A percentile compares a stretch with the other conserved stretches of the same genome.
Evolutionary conservation across 2,329 filamentous ascomycete species (phyloP).

Genomic region (Malbranchea zuffiana): DNA sequence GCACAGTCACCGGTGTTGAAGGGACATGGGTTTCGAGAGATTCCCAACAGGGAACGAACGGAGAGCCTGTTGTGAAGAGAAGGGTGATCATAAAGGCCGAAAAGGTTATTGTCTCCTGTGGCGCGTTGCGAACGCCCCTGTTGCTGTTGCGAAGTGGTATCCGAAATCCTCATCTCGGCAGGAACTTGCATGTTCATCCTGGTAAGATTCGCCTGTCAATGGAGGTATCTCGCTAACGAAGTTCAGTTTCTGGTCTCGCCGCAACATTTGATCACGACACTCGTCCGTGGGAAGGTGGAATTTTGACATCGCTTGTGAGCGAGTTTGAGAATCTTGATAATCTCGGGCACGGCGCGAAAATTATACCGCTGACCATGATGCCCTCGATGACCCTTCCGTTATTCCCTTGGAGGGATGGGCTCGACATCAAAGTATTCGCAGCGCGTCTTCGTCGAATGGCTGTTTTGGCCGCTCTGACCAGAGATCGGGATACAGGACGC

Average conservation of each 20-base stretch:
- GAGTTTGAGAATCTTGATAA: slow-evolving; percentile 73
- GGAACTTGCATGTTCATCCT: slow-evolving; percentile 73
- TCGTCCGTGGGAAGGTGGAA: slow-evolving; percentile 63
- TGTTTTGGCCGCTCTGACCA: slow-evolving; percentile 60
- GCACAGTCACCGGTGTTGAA: slow-evolving; percentile 57
- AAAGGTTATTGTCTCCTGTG: slow-evolving; percentile 67
- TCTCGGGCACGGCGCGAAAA: slow-evolving; percentile 68
- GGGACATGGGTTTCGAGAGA: slow-evolving; percentile 69
- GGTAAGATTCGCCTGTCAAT: slow-evolving; percentile 35
- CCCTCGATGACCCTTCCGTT: slow-evolving; percentile 54
- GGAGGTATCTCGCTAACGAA: slow-evolving; percentile 7
- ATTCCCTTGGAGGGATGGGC: slow-evolving; percentile 55
- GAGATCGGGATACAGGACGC: slow-evolving; percentile 64
- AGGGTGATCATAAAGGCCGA: slow-evolving; percentile 65
- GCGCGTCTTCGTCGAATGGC: slow-evolving; percentile 59
- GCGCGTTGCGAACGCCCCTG: slow-evolving; percentile 65
- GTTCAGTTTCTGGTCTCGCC: slow-evolving; percentile 30
- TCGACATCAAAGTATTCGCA: slow-evolving; percentile 61
- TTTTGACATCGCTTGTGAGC: slow-evolving; percentile 66
- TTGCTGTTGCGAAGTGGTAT: slow-evolving; percentile 68
- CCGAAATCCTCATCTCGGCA: slow-evolving; percentile 69
- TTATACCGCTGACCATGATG: slow-evolving; percentile 67
- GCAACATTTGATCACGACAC: slow-evolving; percentile 61
- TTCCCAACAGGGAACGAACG: slow-evolving; percentile 46
- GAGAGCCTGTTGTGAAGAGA: slow-evolving; percentile 42